These are phyloP conservation scores for Exophiala oligosperma DNA, from an alignment of 2,329 filamentous ascomycete genomes.

Conservation along the genomic window DNA sequence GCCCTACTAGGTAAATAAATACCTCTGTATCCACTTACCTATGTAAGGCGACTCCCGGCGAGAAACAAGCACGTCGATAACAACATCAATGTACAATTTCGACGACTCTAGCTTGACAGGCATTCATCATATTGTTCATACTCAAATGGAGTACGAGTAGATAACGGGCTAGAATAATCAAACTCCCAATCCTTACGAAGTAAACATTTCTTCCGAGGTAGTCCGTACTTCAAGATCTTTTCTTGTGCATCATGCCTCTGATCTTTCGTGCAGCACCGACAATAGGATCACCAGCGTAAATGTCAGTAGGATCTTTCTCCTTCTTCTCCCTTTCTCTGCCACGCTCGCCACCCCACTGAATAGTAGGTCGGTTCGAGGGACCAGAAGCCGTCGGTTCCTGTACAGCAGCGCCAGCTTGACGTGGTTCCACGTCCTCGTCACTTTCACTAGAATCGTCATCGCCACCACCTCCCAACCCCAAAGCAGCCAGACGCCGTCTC, in stretches of 20 bases:
- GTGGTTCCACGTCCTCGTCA: conserved; percentile 26
- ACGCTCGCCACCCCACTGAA: conserved; percentile 46
- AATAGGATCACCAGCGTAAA: conserved; percentile 24
- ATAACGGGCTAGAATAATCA: neutral
- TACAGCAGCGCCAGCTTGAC: conserved; percentile 22
- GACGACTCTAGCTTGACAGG: no score
- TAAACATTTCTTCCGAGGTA: neutral
- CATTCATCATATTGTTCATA: no score
- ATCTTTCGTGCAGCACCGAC: conserved; percentile 22
- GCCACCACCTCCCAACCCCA: conserved; percentile 34
- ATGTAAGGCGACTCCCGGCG: no score
- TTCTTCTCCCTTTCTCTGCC: conserved; percentile 31
- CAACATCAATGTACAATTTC: no score
- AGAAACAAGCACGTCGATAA: no score
- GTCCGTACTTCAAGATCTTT: conserved; percentile 1
- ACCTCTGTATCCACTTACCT: no score
- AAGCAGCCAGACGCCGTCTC: conserved; percentile 46
- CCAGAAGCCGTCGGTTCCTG: conserved; percentile 23
- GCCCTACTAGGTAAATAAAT: no score
- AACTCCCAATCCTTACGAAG: neutral
- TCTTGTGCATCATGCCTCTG: conserved; percentile 21
- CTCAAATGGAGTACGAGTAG: no score
- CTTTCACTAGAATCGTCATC: conserved; percentile 32
- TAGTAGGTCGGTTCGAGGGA: conserved; percentile 31
- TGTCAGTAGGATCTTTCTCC: conserved; percentile 15